Conservation (phyloP, 345 rosid species). For the Salix udensis region DNA sequence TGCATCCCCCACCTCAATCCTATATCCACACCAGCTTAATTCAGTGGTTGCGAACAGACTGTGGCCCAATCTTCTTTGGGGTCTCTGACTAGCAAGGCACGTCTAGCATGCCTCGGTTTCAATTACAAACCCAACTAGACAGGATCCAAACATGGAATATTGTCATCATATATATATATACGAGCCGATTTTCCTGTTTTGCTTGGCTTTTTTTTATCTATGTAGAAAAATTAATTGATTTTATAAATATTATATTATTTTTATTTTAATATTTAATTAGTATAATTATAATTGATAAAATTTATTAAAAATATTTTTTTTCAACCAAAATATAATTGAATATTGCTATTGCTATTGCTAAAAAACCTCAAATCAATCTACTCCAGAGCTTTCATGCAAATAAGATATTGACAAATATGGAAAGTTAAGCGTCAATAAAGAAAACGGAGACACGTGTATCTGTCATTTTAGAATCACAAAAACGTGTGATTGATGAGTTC, state of each 20-base stretch:
- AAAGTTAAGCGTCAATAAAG: not conserved
- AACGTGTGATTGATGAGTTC: not conserved
- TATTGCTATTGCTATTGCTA: no score
- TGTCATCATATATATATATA: not conserved
- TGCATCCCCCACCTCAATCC: not conserved
- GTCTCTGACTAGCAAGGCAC: not conserved
- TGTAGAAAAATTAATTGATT: no score
- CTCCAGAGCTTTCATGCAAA: no score
- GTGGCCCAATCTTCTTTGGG: not conserved
- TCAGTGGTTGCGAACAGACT: not conserved
- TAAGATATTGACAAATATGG: not conserved
- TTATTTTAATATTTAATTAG: no score
- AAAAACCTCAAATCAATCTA: no score
- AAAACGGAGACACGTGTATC: not conserved
- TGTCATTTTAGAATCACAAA: not conserved
- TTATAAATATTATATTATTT: no score
- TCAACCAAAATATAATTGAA: no score
- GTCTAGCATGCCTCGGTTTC: not conserved
- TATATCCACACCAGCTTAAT: not conserved
- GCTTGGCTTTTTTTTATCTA: no score
- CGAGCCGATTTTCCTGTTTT: no score
- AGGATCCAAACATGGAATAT: not conserved
- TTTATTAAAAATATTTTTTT: no score
- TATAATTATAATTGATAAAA: no score
- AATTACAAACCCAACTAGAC: not conserved